Base-by-base conservation (phyloP, 495 filamentous ascomycete genomes). In the Talaromyces stipitatus region DNA sequence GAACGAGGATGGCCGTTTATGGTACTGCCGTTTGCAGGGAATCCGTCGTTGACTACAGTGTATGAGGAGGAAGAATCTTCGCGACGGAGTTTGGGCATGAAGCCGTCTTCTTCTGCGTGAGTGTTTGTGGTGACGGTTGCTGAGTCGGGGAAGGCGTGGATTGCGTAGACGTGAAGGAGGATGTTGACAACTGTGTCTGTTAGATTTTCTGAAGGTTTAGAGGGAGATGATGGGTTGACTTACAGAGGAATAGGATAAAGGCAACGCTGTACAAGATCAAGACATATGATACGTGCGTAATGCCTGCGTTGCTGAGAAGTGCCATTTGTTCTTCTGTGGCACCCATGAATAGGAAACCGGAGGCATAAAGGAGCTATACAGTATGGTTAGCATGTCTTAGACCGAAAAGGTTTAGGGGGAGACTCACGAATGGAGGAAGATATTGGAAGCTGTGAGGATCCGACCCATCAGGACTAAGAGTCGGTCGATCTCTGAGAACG, bases 321-420 rank as follows among this genome's bases (percentile, higher is more conserved):
- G 78, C 64, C 87, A 97, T 92, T 67, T 98, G 92, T 68, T 97
- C 92, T 69, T 98, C 94, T 2, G 89, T 97, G 23, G 95, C 94
- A 51, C 89, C 87, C 91, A 97, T 95, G 77, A 98, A 97, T 54
- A 97, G 80, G 72, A 98, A 95, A 27, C 94, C 94, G 3, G 94
- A 91, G 38, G 94, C 91, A 64, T 87, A 96, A 18, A 97, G 83
- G 20, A 97, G 81, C 90, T 95, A 51, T 10, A n/a, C 22, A 16
- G 52, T 57, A 65, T 50, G 66, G 69, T 57, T n/a, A 65, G 51
- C 30, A 43, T 26, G 1, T 10, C 9, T 32, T 20, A 45, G 14
- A 9, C n/a, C 24, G 18, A 9, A 27, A 48, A 14, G 12, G 18
- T 23, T 36, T 8, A 12, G 14, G 16, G 27, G 38, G 20, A 30